A percentile compares a stretch with the other conserved stretches of the same genome.
Evolutionary conservation across 805 yeast genomes (phyloP).

Genomic region (Hagleromyces aurorensis): DNA sequence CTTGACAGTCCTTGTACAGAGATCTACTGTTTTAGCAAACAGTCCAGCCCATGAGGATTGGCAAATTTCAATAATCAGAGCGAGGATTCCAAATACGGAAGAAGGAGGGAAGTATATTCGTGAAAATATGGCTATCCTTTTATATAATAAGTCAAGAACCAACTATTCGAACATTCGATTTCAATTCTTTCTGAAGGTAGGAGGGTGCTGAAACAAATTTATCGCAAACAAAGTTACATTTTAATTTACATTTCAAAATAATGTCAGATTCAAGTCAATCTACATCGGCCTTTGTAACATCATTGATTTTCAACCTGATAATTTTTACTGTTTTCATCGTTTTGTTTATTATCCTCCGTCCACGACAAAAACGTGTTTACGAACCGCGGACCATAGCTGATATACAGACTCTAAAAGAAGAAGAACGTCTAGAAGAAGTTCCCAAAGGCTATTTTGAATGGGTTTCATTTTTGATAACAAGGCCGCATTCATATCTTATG

Average conservation of each 20-base stretch:
- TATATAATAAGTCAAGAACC: too few species aligned
- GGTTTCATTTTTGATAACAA: slow-evolving; percentile 42
- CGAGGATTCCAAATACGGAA: background rate
- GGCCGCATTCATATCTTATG: slow-evolving; percentile 54
- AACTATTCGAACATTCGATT: slow-evolving; percentile 1
- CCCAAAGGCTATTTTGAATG: slow-evolving; percentile 57
- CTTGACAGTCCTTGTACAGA: too few species aligned
- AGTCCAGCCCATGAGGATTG: too few species aligned
- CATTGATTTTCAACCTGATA: slow-evolving; percentile 62
- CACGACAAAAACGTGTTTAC: slow-evolving; percentile 61
- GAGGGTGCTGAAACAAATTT: background rate
- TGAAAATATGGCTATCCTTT: slow-evolving; percentile 1
- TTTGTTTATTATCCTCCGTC: slow-evolving; percentile 56
- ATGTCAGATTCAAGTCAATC: slow-evolving; percentile 34
- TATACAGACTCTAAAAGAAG: slow-evolving; percentile 31
- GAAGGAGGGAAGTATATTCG: background rate
- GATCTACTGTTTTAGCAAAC: too few species aligned
- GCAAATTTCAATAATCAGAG: background rate
- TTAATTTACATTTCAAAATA: slow-evolving; percentile 2
- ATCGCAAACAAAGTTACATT: background rate
- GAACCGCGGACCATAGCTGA: slow-evolving; percentile 61
- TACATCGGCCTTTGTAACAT: slow-evolving; percentile 67
- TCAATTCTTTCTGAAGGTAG: slow-evolving; percentile 3
- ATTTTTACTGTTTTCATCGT: slow-evolving; percentile 48
- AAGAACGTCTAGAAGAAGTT: slow-evolving; percentile 55